These are phyloP conservation scores for Neonectria faginata DNA, from an alignment of 2,329 filamentous ascomycete genomes.

Conservation along the genomic window DNA sequence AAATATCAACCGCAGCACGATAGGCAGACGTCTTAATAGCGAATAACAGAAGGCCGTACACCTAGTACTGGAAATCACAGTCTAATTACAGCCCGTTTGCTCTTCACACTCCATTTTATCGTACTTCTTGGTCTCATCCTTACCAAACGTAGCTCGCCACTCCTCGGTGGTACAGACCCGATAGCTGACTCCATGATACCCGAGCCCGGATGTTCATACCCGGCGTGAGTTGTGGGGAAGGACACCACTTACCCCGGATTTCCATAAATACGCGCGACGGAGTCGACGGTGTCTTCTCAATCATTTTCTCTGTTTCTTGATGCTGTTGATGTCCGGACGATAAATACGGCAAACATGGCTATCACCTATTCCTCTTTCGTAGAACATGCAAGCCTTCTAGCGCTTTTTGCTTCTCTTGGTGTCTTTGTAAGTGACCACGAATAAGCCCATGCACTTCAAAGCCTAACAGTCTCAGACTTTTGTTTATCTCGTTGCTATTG, in stretches of 20 bases:
- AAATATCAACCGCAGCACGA: too few relatives aligned
- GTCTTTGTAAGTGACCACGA: neutral
- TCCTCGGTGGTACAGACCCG: constrained; percentile 8
- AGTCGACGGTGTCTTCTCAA: neutral
- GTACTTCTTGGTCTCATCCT: neutral
- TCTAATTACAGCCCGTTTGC: too few relatives aligned
- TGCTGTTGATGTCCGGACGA: neutral
- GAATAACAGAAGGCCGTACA: too few relatives aligned
- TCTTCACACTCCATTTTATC: neutral
- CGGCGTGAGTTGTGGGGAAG: neutral
- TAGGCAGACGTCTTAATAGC: too few relatives aligned
- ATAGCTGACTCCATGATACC: neutral
- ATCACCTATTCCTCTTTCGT: neutral
- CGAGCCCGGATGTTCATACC: constrained; percentile 19
- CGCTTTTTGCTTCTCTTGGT: neutral
- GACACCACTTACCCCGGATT: neutral
- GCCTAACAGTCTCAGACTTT: neutral
- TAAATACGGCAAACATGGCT: neutral
- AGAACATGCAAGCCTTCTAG: neutral
- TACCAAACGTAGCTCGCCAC: neutral
- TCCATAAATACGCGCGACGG: neutral
- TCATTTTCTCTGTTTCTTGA: too few relatives aligned
- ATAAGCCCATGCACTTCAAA: neutral
- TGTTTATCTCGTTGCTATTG: constrained; percentile 3
- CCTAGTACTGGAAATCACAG: too few relatives aligned